Evolutionary conservation across 345 rosid species (phyloP), one percentile per base, ranked within the genome.

Genomic region (Sapria himalayana): DNA sequence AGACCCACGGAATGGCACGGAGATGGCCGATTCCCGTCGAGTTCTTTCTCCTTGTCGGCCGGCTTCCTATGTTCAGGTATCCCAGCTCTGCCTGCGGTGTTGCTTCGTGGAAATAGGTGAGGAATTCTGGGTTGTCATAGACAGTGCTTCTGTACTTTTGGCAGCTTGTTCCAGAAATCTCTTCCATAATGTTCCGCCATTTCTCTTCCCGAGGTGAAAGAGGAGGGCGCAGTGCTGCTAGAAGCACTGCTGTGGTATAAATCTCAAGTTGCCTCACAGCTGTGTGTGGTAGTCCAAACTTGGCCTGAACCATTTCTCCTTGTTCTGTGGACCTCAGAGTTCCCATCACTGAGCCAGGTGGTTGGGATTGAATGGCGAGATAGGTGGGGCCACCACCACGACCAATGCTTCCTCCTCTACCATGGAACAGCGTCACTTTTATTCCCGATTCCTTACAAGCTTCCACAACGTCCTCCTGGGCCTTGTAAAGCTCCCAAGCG

Each of bases 301-400:
- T 86, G 23, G 97, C 97, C 54, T 86, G 94, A 49, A 86, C 94
- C 97, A 86, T 86, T 69, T 86, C 97, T 47, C 94, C 97, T 73
- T 86, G 97, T 63, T 86, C 97, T 8, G 97, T 86, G 3, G 97
- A 86, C 39, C 97, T 65, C 19, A 86, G 71, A 24, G 97, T 76
- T 7, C 97, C 94, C 97, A 81, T 81, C 32, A 86, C 81, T 48
- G 97, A 86, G 59, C 97, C 97, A 12, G 97, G 97, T 6, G 92
- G 92, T 51, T 86, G 97, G 57, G 97, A 86, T 35, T 86, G 97
- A 49, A 86, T 86, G 34, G 97, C 92, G 9, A 86, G 86, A 59
- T 86, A 78, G 14, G 94, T 86, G 7, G 94, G 94, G 43, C 94
- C 97, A 49, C 97, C 97, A 43, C 94, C 97, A 48, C 94, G 97